Base-by-base conservation (phyloP, 179 eudicot species). In the Carnegiea gigantea region DNA sequence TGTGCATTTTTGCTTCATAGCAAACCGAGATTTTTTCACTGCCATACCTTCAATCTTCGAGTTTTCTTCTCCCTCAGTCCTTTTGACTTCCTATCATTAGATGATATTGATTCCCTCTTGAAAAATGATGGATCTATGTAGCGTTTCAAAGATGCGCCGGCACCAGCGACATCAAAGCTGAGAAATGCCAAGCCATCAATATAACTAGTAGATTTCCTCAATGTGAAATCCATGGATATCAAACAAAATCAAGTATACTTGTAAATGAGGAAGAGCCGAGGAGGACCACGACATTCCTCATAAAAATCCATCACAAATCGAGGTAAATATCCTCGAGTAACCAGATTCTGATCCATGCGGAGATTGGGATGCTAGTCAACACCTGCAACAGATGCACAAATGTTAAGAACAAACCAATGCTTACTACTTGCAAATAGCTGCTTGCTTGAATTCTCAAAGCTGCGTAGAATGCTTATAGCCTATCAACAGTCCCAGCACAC, bases 151-250 rank as follows among this genome's bases (percentile, higher is more conserved):
- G 97, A 96, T 43, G 99, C 90, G 77, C 99, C 99, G 83, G 95
- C 97, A 82, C 99, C 99, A 57, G 92, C 99, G 83, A 95, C 94
- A 87, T 97, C 99, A 88, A 93, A 97, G 92, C 99, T 97, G 83
- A 54, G 60, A 84, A 60, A 76, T 67, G 44, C 48, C 60, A 80
- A 62, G 57, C 40, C 75, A 80, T 65, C 77, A 77, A 44, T 12
- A 77, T 28, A 68, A 79, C 24, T 26, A 82, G 14, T 44, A 7
- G 33, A 17, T 12, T 72, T 82, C 70, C 51, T 70, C 51, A 48
- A 28, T 54, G 21, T 21, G 30, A 28, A 53, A 74, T 62, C 43
- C 48, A 76, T 57, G 79, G 36, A 10, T 48, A 62, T 30, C 43
- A 40, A 73, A 77, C 18, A 57, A 79, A 57, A 44, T 30, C 91